Evolutionary conservation across 2,329 filamentous ascomycete species (phyloP).

Genomic region (Incumbomyces delicatus): DNA sequence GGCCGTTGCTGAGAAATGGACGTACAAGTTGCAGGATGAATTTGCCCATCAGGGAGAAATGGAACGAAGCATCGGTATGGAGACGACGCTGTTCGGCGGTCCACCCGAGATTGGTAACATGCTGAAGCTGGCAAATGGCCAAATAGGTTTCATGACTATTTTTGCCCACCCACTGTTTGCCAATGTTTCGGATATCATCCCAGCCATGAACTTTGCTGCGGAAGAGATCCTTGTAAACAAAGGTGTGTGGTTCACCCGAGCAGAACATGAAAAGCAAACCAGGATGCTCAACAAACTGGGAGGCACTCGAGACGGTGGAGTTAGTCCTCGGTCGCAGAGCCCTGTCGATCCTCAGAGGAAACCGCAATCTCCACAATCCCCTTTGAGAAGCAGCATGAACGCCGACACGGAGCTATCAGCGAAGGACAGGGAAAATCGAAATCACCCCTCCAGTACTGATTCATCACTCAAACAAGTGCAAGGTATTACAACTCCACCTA

Average conservation of each 20-base stretch:
- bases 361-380: constrained; percentile 12
- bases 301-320: constrained; percentile 15
- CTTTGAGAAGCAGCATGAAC: constrained; percentile 11
- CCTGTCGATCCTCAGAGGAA: constrained; percentile 12
- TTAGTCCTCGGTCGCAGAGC: constrained; percentile 20
- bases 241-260: constrained; percentile 58
- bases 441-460: neutral
- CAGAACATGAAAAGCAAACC: constrained; percentile 51
- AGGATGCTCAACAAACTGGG: constrained; percentile 33
- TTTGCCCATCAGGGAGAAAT: constrained; percentile 88
- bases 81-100: constrained; percentile 71
- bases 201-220: constrained; percentile 73
- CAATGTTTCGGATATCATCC: constrained; percentile 75
- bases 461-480: constrained; percentile 5
- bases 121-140: constrained; percentile 71
- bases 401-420: neutral
- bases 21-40: constrained; percentile 85
- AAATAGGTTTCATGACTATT: constrained; percentile 93
- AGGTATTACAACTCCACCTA: constrained; percentile 1
- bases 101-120: constrained; percentile 74
- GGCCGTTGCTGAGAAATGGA: constrained; percentile 77
- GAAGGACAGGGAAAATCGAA: neutral
- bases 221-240: constrained; percentile 73
- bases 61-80: constrained; percentile 79
- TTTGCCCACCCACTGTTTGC: constrained; percentile 90